Base-by-base conservation (phyloP, 768 basidiomycete species). In the Suillus variegatus region DNA sequence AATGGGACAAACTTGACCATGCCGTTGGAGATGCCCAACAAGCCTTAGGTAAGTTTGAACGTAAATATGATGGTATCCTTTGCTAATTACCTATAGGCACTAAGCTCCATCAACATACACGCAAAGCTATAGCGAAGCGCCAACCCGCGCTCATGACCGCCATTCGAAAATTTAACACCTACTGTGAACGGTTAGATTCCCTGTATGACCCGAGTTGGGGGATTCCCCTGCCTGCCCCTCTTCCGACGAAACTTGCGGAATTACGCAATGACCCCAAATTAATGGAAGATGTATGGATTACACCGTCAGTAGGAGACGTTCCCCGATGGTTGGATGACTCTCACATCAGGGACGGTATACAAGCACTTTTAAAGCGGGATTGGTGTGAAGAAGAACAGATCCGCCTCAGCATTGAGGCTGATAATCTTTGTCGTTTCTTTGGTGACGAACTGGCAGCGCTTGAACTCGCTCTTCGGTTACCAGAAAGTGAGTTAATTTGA, bases 221-320 rank as follows among this genome's bases (percentile, higher is more conserved):
- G 0, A 74, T 82, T 13, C 78, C 76, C 0, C 49, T 81, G 8
- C 82, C 80, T 0, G 28, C 62, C 0, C 73, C 71, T 0, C 74
- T 82, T 0, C 77, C 77, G 0, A 77, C 71, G 0, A 69, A 78
- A 35, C 64, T 84, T 0, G 55, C 62, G 1, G 60, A 65, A 4
- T 66, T 75, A 2, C 22, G 51, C 1, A 56, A 49, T 2, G 35
- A 73, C 28, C 57, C 76, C 0, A 62, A 46, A 0, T 67, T 84
- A 0, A 74, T 81, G 73, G 74, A 80, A 41, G 80, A 81, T 62
- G 71, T 81, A 0, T 81, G 78, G 79, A 77, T 80, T 4, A 67
- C 65, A 0, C 71, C 69, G 0, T 57, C 70, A 2, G 35, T 52
- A 0, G 63, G 25, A 3, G 54, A 64, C 8, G 49, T 68, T 0